phyloP scores from a whole-genome alignment of 768 basidiomycete genomes.

The Psilocybe cyanescens region DNA sequence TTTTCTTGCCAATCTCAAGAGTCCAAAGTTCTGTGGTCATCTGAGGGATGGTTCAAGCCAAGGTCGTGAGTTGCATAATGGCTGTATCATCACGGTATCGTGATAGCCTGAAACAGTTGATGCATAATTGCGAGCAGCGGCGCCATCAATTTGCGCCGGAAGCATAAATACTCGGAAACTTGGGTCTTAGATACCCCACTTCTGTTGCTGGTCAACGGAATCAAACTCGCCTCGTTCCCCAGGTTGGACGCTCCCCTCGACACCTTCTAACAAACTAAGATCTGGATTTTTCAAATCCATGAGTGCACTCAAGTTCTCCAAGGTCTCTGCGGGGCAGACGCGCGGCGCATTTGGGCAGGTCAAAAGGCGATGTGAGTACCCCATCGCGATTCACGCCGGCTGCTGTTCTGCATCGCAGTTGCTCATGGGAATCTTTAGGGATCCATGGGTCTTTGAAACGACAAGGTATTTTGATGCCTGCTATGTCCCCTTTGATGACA shows the following conservation, averaged over 20 bases:
- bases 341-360: slow-evolving; percentile 23
- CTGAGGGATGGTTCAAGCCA: no score
- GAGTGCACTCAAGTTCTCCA: slow-evolving; percentile 27
- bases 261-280: neutral
- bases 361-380: slow-evolving; percentile 30
- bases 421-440: slow-evolving; percentile 23
- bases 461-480: slow-evolving; percentile 68
- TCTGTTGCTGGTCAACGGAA: slow-evolving; percentile 24
- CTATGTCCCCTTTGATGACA: slow-evolving; percentile 90
- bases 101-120: neutral
- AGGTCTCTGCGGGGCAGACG: slow-evolving; percentile 27
- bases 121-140: neutral
- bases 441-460: slow-evolving; percentile 36
- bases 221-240: neutral
- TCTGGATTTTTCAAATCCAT: slow-evolving; percentile 14
- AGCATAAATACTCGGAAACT: slow-evolving; percentile 14
- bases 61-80: neutral
- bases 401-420: neutral
- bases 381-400: neutral
- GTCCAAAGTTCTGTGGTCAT: no score
- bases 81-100: neutral
- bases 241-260: neutral
- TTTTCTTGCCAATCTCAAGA: no score
- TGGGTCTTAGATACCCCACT: slow-evolving; percentile 11
- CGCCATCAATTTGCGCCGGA: slow-evolving; percentile 2